phyloP scores from a whole-genome alignment of 2,329 filamentous ascomycete genomes.

The Aspergillus flavus region DNA sequence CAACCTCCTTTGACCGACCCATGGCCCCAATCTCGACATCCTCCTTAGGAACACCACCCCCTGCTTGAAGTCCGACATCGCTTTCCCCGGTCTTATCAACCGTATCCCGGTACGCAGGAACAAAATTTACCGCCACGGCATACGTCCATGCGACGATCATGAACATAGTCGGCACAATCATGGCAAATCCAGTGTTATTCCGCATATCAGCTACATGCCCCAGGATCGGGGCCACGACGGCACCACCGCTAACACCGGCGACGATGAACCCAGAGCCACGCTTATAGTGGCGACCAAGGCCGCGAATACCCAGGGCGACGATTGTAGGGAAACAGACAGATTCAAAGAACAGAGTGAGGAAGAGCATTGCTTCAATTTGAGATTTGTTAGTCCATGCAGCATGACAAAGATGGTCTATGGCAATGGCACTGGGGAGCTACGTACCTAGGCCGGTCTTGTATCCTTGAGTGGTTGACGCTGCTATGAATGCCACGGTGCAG shows the following conservation, averaged over 20 bases:
- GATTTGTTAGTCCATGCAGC: background rate
- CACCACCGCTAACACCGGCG: conserved; percentile 71
- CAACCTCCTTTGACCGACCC: conserved; percentile 13
- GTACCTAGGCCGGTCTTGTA: conserved; percentile 52
- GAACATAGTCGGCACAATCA: conserved; percentile 68
- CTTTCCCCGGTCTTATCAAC: conserved; percentile 59
- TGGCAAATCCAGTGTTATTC: conserved; percentile 63
- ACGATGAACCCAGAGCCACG: conserved; percentile 74
- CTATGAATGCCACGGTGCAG: conserved; percentile 62
- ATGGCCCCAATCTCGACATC: conserved; percentile 17
- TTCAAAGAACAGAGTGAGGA: conserved; percentile 77
- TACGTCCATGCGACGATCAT: conserved; percentile 62
- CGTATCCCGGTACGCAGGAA: conserved; percentile 63
- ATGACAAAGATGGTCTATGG: background rate
- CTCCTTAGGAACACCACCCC: conserved; percentile 29
- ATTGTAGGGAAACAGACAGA: conserved; percentile 82
- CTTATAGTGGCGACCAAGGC: conserved; percentile 75
- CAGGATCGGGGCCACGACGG: conserved; percentile 71
- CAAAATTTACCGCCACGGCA: conserved; percentile 66
- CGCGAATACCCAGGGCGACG: conserved; percentile 76
- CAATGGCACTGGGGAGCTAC: background rate
- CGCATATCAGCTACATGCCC: conserved; percentile 67
- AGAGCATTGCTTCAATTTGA: conserved; percentile 52
- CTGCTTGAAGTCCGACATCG: conserved; percentile 45
- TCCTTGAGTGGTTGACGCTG: conserved; percentile 51